These are phyloP conservation scores for Mycena alexandri DNA, from an alignment of 768 basidiomycete species.

Conservation along the genomic window DNA sequence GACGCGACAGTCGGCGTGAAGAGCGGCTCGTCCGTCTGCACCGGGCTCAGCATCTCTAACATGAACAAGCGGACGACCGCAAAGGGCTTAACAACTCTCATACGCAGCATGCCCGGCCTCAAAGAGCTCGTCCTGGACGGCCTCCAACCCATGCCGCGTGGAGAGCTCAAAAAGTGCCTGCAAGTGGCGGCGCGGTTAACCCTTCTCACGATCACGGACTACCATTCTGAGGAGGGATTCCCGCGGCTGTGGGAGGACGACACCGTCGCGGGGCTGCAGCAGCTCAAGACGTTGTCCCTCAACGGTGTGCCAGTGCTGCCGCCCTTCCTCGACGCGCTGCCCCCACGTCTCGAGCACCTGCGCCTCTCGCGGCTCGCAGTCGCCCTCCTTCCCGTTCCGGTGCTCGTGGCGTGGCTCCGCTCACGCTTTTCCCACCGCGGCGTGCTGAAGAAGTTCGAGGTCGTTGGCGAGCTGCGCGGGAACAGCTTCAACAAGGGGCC, in stretches of 20 bases:
- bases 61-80: slow-evolving; percentile 5
- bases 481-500: background rate
- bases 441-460: slow-evolving; percentile 27
- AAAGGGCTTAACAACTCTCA: slow-evolving; percentile 8
- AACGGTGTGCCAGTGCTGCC: slow-evolving; percentile 27
- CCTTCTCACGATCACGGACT: slow-evolving; percentile 29
- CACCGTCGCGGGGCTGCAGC: slow-evolving; percentile 11
- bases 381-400: slow-evolving; percentile 8
- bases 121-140: slow-evolving; percentile 34
- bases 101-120: slow-evolving; percentile 30
- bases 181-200: slow-evolving; percentile 19
- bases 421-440: slow-evolving; percentile 23
- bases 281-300: slow-evolving; percentile 27
- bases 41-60: slow-evolving; percentile 27
- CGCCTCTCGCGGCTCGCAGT: slow-evolving; percentile 18
- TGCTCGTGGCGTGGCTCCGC: slow-evolving; percentile 21
- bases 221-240: slow-evolving; percentile 5
- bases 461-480: slow-evolving; percentile 20
- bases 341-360: slow-evolving; percentile 24
- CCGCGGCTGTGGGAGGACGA: slow-evolving; percentile 31
- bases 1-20: slow-evolving; percentile 12
- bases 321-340: slow-evolving; percentile 25
- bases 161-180: slow-evolving; percentile 27
- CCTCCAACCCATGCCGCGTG: slow-evolving; percentile 1
- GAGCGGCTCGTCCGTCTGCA: slow-evolving; percentile 22